These are phyloP conservation scores for Suillus plorans DNA, from an alignment of 768 basidiomycete species.

Conservation along the genomic window DNA sequence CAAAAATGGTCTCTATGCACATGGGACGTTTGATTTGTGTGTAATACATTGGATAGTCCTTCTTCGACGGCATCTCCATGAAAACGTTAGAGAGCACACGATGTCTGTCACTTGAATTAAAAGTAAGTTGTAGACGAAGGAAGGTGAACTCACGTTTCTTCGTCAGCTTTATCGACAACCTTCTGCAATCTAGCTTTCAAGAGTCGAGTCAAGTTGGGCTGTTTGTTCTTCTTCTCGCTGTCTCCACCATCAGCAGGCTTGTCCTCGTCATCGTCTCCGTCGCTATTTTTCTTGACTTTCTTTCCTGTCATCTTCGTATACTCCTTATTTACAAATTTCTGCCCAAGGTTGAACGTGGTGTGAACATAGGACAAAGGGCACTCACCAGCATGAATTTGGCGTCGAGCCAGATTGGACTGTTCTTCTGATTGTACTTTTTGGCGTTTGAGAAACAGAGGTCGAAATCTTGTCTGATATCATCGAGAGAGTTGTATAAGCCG, in stretches of 20 bases:
- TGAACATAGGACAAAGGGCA: background rate
- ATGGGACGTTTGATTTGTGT: constrained; percentile 76
- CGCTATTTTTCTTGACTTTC: constrained; percentile 37
- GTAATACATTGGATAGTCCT: constrained; percentile 79
- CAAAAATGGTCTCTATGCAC: constrained; percentile 75
- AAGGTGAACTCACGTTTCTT: constrained; percentile 47
- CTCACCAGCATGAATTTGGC: constrained; percentile 77
- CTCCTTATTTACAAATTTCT: constrained; percentile 52
- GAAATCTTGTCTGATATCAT: constrained; percentile 67
- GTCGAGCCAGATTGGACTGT: constrained; percentile 76
- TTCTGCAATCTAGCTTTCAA: constrained; percentile 73
- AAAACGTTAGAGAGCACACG: constrained; percentile 71
- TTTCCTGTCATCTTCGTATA: constrained; percentile 46
- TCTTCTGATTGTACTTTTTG: constrained; percentile 78
- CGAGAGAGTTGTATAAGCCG: constrained; percentile 58
- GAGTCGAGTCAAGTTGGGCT: constrained; percentile 62
- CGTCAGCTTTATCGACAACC: constrained; percentile 69
- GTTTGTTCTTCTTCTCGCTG: constrained; percentile 52
- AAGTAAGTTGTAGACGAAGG: background rate
- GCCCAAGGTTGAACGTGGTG: constrained; percentile 5
- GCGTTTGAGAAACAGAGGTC: constrained; percentile 81
- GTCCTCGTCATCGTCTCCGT: constrained; percentile 40
- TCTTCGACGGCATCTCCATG: constrained; percentile 81
- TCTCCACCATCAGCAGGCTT: constrained; percentile 39
- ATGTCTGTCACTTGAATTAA: constrained; percentile 44